Conservation (phyloP, 1,284 basidiomycete genomes). For the Phellopilus nigrolimitatus region DNA sequence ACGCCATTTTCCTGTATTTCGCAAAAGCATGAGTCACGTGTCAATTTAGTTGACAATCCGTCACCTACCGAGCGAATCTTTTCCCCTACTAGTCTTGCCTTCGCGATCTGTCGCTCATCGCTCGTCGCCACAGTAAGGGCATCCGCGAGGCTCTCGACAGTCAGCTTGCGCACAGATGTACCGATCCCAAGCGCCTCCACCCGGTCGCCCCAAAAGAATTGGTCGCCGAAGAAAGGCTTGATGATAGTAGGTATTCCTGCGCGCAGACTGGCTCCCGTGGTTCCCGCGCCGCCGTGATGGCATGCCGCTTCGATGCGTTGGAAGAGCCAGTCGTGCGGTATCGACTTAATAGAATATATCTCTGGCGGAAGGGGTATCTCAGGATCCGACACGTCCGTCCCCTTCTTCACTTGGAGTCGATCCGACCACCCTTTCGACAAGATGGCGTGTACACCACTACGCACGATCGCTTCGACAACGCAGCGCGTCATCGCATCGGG, state of each 20-base stretch:
- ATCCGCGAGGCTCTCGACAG: slow-evolving; percentile 68
- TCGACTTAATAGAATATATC: slow-evolving; percentile 81
- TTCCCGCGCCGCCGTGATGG: slow-evolving; percentile 97
- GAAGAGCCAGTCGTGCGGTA: slow-evolving; percentile 98
- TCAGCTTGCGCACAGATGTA: slow-evolving; percentile 79
- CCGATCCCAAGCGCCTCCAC: slow-evolving; percentile 93
- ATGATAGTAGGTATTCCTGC: slow-evolving; percentile 95
- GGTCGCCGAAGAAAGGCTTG: slow-evolving; percentile 96
- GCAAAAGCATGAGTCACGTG: slow-evolving; percentile 2
- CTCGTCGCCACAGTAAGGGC: slow-evolving; percentile 82
- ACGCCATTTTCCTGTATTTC: slow-evolving; percentile 79
- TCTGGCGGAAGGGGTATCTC: slow-evolving; percentile 70
- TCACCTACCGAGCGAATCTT: slow-evolving; percentile 71
- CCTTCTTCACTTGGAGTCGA: slow-evolving; percentile 67
- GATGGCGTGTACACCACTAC: slow-evolving; percentile 85
- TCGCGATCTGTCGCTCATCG: slow-evolving; percentile 81
- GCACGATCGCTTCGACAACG: slow-evolving; percentile 83
- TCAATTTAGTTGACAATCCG: slow-evolving; percentile 3
- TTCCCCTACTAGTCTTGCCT: slow-evolving; percentile 80
- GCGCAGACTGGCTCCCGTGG: slow-evolving; percentile 88
- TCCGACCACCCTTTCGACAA: slow-evolving; percentile 98
- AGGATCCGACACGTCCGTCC: slow-evolving; percentile 47
- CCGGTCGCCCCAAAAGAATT: slow-evolving; percentile 95
- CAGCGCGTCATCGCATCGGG: slow-evolving; percentile 87
- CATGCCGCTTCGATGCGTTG: slow-evolving; percentile 90